Percentiles rank a stretch among this genome's conserved stretches.
Evolutionary conservation across 345 rosid genomes (phyloP).

Genomic region (Stellera chamaejasme): DNA sequence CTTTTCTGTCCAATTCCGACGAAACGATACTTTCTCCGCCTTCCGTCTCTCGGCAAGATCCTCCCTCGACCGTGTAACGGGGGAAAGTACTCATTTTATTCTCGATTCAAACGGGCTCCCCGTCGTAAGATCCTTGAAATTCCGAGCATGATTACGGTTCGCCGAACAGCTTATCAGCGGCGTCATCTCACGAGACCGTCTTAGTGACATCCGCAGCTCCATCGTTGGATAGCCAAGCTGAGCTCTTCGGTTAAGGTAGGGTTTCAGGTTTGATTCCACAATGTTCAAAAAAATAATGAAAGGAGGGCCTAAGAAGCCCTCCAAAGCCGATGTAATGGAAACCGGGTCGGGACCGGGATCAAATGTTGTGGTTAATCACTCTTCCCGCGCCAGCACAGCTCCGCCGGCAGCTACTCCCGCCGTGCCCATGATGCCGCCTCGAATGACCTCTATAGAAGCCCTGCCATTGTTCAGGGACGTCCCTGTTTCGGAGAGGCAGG

Average conservation of each 20-base stretch:
- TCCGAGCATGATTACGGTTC: constrained; percentile 21
- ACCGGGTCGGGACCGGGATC: constrained; percentile 29
- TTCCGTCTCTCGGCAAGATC: constrained; percentile 15
- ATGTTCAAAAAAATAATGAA: constrained; percentile 89
- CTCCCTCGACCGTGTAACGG: background rate
- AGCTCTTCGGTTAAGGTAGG: constrained; percentile 6
- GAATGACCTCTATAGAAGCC: constrained; percentile 55
- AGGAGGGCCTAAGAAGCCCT: constrained; percentile 62
- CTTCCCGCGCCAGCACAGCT: constrained; percentile 35
- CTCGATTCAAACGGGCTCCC: background rate
- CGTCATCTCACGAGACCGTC: background rate
- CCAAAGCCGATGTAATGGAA: constrained; percentile 51
- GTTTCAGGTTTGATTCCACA: constrained; percentile 4
- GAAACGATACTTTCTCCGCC: background rate
- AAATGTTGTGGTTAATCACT: constrained; percentile 61
- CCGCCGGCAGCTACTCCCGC: constrained; percentile 15
- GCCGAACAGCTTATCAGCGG: constrained; percentile 4
- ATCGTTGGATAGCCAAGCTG: constrained; percentile 3
- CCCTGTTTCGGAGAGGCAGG: constrained; percentile 52
- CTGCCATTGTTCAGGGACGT: constrained; percentile 63
- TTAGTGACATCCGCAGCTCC: constrained; percentile 7
- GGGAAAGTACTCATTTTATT: constrained; percentile 5
- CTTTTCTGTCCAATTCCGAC: constrained; percentile 4
- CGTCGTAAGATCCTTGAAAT: constrained; percentile 5
- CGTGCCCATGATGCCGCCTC: constrained; percentile 24